Evolutionary conservation across 225 moss, liverwort and hornwort genomes (phyloP).

Genomic region (Rhytidiadelphus loreus): DNA sequence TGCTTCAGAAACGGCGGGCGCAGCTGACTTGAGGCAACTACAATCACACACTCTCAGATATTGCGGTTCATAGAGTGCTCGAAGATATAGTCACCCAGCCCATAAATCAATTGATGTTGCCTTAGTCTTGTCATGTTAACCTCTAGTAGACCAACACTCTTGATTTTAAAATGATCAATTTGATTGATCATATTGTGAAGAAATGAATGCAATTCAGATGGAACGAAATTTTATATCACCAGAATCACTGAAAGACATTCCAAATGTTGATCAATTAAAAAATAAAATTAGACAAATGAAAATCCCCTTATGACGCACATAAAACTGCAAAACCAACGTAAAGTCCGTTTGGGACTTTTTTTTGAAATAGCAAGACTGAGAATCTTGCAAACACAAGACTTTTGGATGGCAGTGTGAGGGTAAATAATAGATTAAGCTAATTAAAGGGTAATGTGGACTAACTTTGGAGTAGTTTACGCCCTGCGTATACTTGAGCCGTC

Average conservation of each 20-base stretch:
- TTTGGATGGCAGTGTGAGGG: background rate
- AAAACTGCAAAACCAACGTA: background rate
- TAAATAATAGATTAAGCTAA: background rate
- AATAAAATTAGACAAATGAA: background rate
- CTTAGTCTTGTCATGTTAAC: background rate
- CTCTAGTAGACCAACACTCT: background rate
- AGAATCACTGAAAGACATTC: background rate
- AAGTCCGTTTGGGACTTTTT: background rate
- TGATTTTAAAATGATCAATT: background rate
- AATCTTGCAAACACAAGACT: background rate
- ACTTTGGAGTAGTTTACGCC: conserved; percentile 6
- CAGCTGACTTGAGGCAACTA: background rate
- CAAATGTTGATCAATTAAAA: background rate
- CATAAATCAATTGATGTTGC: background rate
- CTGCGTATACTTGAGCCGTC: background rate
- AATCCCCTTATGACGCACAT: background rate
- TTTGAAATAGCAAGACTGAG: background rate
- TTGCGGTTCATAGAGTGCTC: background rate
- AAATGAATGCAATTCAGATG: background rate
- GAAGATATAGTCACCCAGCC: background rate
- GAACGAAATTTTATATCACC: too few species aligned
- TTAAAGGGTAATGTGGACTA: background rate
- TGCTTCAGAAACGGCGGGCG: background rate
- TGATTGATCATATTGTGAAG: background rate
- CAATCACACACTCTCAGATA: background rate